Conservation (phyloP, 495 filamentous ascomycete species). For the Platismatia glauca region DNA sequence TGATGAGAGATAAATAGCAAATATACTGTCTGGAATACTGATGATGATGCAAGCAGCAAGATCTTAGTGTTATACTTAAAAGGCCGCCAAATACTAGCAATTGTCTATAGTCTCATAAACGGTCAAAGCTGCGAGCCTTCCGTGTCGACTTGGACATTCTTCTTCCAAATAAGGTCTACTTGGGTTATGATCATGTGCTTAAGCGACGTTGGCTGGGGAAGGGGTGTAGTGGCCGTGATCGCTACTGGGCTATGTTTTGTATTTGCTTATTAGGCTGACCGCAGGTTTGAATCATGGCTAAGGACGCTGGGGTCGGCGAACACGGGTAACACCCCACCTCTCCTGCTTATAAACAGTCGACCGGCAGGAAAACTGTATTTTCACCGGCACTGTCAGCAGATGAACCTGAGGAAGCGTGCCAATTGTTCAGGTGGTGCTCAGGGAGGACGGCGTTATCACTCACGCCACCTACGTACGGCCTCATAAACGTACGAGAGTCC, state of each 20-base stretch:
- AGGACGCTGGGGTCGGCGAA: not conserved
- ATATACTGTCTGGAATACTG: no score
- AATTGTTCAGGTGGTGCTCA: no score
- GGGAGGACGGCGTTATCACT: no score
- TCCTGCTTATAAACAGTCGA: not conserved
- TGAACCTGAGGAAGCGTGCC: slow-evolving; percentile 3
- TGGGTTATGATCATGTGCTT: not conserved
- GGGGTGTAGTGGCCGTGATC: slow-evolving; percentile 3
- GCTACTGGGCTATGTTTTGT: not conserved
- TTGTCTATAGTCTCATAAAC: no score
- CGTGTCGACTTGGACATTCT: not conserved
- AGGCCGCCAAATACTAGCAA: no score
- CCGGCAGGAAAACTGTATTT: not conserved
- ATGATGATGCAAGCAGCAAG: no score
- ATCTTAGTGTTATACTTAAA: no score
- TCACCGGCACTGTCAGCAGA: not conserved
- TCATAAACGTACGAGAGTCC: not conserved
- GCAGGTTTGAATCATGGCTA: not conserved
- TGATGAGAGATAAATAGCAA: no score
- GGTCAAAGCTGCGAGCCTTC: slow-evolving; percentile 1
- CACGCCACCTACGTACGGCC: not conserved
- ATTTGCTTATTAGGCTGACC: not conserved
- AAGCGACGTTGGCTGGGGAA: not conserved
- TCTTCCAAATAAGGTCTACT: slow-evolving; percentile 1
- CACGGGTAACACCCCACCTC: not conserved